phyloP scores from a whole-genome alignment of 345 rosid species.

The Melaleuca quinquenervia region DNA sequence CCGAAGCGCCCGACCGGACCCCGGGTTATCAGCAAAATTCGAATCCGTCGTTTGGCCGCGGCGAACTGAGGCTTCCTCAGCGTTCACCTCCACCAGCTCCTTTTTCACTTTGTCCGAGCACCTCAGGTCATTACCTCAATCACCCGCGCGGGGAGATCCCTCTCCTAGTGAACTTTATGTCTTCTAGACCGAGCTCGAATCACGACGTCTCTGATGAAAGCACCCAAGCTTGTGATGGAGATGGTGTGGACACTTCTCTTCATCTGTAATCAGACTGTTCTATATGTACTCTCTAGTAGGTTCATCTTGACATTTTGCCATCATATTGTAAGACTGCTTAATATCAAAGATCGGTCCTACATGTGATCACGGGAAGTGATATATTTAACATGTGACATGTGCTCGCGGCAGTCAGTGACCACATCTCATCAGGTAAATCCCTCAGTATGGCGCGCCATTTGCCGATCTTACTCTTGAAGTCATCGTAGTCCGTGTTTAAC shows the following conservation, averaged over 20 bases:
- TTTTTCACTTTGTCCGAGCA: constrained; percentile 1
- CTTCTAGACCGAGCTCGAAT: neutral
- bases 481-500: neutral
- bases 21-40: neutral
- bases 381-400: neutral
- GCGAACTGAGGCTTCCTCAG: neutral
- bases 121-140: neutral
- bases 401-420: neutral
- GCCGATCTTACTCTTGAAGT: neutral
- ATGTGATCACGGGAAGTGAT: neutral
- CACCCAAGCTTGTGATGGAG: neutral
- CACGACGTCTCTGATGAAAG: neutral
- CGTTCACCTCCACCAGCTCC: constrained; percentile 15
- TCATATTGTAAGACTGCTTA: neutral
- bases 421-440: neutral
- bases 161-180: neutral
- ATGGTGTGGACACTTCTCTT: constrained; percentile 56
- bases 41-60: neutral
- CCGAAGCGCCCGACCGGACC: neutral
- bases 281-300: neutral
- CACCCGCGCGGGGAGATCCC: neutral
- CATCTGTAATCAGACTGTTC: constrained; percentile 25
- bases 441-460: neutral
- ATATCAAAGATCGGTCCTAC: neutral
- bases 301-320: neutral